Conservation (phyloP, 2,329 filamentous ascomycete species). For the Catunica adiposa region DNA sequence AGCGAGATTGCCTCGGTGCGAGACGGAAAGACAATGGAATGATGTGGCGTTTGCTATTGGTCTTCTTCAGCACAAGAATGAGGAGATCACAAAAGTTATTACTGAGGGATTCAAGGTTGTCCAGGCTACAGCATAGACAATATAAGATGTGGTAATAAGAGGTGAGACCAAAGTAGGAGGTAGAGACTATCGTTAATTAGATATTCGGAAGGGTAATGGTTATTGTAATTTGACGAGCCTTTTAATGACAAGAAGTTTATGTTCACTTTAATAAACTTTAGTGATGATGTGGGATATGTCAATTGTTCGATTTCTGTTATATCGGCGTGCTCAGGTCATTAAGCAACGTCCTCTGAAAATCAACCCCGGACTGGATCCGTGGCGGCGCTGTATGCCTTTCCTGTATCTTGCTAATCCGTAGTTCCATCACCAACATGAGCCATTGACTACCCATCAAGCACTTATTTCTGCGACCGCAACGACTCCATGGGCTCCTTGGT, state of each 20-base stretch:
- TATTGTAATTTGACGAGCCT: not conserved
- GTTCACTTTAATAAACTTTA: no score
- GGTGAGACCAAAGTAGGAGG: no score
- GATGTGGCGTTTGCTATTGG: constrained; percentile 89
- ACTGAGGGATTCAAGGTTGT: constrained; percentile 61
- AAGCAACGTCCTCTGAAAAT: not conserved
- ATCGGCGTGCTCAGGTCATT: not conserved
- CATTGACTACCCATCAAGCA: not conserved
- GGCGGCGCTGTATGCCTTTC: not conserved
- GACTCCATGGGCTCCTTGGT: not conserved
- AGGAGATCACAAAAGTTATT: constrained; percentile 66
- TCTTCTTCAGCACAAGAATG: constrained; percentile 80
- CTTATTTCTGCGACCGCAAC: not conserved
- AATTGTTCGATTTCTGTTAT: no score
- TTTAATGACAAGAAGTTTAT: no score
- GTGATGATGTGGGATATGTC: no score
- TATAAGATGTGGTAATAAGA: not conserved
- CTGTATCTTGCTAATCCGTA: no score
- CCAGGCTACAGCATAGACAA: constrained; percentile 36
- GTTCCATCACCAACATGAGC: no score
- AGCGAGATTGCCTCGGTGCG: constrained; percentile 66
- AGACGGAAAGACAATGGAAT: constrained; percentile 91
- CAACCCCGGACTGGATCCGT: not conserved
- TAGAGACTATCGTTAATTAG: not conserved
- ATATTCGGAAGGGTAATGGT: not conserved